These are phyloP conservation scores for Cladorrhinum sp. DNA, from an alignment of 2,329 filamentous ascomycete species.

Conservation along the genomic window DNA sequence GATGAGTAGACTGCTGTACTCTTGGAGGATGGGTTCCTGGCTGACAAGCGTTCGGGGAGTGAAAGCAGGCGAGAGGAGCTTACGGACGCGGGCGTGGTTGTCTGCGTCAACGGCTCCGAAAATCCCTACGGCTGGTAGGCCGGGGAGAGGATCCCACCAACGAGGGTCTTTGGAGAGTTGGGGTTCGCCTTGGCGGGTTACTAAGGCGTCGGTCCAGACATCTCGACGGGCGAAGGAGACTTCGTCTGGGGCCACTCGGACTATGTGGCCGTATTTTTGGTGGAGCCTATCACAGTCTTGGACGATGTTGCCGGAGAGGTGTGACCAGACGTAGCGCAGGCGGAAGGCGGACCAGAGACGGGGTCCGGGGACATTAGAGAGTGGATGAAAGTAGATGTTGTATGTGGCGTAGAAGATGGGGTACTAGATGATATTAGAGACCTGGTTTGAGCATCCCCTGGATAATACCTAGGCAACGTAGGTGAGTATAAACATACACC, in stretches of 20 bases:
- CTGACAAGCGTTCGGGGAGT: constrained; percentile 35
- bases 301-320: constrained; percentile 69
- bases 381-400: constrained; percentile 59
- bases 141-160: constrained; percentile 28
- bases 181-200: constrained; percentile 1
- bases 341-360: constrained; percentile 58
- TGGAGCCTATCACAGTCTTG: constrained; percentile 68
- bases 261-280: constrained; percentile 61
- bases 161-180: constrained; percentile 31
- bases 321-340: constrained; percentile 64
- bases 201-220: constrained; percentile 6
- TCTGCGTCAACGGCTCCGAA: constrained; percentile 32
- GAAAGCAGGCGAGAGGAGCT: constrained; percentile 38
- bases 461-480: no score
- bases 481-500: no score
- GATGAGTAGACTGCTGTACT: constrained; percentile 36
- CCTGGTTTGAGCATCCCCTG: no score
- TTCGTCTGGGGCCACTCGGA: constrained; percentile 73
- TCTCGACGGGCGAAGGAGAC: constrained; percentile 54
- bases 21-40: constrained; percentile 38
- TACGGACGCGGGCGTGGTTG: constrained; percentile 34
- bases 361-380: constrained; percentile 62
- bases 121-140: constrained; percentile 21
- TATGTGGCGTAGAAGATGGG: constrained; percentile 43
- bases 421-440: neutral